Percentiles rank a stretch among this genome's conserved stretches.
phyloP scores from a whole-genome alignment of 2,329 filamentous ascomycete genomes.

The Stagonosporopsis cucurbitacearum region DNA sequence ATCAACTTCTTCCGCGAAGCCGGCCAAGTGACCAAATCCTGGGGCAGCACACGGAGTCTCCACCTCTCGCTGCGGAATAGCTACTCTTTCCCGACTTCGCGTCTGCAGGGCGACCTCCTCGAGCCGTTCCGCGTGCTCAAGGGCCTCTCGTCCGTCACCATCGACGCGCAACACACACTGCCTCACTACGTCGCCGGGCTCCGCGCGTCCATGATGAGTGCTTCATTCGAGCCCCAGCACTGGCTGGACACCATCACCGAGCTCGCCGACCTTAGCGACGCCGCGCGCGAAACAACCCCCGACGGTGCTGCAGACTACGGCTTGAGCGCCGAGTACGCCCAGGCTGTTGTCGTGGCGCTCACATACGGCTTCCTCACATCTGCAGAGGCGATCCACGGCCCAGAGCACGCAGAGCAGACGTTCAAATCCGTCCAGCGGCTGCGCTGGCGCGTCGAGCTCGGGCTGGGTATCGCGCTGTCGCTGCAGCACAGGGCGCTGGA shows the following conservation, averaged over 20 bases:
- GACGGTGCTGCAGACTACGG: slow-evolving; percentile 22
- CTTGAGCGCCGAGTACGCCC: slow-evolving; percentile 30
- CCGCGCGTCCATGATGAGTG: slow-evolving; percentile 25
- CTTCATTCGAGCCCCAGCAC: slow-evolving; percentile 9
- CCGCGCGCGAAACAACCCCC: slow-evolving; percentile 12
- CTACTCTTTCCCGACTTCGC: slow-evolving; percentile 32
- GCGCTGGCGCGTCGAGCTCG: slow-evolving; percentile 40
- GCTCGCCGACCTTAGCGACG: slow-evolving; percentile 29
- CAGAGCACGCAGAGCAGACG: background rate
- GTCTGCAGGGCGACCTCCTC: slow-evolving; percentile 42
- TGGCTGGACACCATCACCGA: slow-evolving; percentile 30
- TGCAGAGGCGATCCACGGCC: slow-evolving; percentile 25
- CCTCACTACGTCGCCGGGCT: slow-evolving; percentile 36
- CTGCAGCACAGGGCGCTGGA: slow-evolving; percentile 19
- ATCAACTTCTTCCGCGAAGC: slow-evolving; percentile 45
- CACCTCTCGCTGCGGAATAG: slow-evolving; percentile 33
- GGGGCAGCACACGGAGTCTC: slow-evolving; percentile 32
- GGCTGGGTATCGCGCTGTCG: slow-evolving; percentile 30
- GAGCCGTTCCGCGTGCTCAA: slow-evolving; percentile 40
- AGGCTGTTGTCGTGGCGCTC: slow-evolving; percentile 37
- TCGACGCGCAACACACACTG: slow-evolving; percentile 30
- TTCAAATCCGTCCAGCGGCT: slow-evolving; percentile 33
- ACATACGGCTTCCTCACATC: slow-evolving; percentile 44
- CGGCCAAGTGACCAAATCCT: slow-evolving; percentile 23
- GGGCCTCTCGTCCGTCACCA: slow-evolving; percentile 27